These are phyloP conservation scores for Pythium brassicae DNA, from an alignment of 352 stramenopile species.

Conservation along the genomic window DNA sequence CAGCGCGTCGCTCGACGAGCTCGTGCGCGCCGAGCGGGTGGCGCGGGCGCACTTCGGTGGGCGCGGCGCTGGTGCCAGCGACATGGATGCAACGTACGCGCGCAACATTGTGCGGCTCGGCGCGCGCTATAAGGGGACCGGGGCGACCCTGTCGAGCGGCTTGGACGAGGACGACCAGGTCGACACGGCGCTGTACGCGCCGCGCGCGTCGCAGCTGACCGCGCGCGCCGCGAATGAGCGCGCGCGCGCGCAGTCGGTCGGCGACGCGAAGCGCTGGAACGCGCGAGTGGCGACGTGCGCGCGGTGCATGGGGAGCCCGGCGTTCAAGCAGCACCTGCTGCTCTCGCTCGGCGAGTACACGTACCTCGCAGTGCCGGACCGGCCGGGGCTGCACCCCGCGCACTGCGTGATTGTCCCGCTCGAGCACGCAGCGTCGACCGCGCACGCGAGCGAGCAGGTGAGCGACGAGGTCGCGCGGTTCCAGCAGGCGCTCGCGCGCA, in stretches of 20 bases:
- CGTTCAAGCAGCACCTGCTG: conserved; percentile 80
- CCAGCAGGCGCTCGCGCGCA: conserved; percentile 43
- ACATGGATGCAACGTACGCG: conserved; percentile 68
- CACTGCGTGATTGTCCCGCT: conserved; percentile 79
- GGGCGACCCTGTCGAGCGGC: conserved; percentile 67
- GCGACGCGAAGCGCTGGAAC: conserved; percentile 68
- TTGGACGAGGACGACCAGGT: conserved; percentile 83
- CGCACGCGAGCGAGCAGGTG: conserved; percentile 58
- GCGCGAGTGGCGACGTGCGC: conserved; percentile 59
- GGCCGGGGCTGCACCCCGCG: conserved; percentile 43
- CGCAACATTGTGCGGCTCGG: conserved; percentile 75
- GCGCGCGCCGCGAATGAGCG: conserved; percentile 50
- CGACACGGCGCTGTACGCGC: conserved; percentile 56
- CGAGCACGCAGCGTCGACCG: conserved; percentile 60
- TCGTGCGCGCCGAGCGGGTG: conserved; percentile 78
- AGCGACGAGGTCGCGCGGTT: conserved; percentile 64
- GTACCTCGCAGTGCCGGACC: conserved; percentile 64
- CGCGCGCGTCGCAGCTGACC: conserved; percentile 44
- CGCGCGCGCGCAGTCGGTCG: conserved; percentile 43
- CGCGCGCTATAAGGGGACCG: conserved; percentile 64
- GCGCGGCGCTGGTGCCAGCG: conserved; percentile 25
- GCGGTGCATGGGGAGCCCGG: conserved; percentile 60
- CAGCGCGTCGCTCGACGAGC: conserved; percentile 51
- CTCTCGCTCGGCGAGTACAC: conserved; percentile 73
- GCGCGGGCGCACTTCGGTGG: conserved; percentile 33